Percentiles rank a stretch among this genome's conserved stretches.
These are phyloP conservation scores for Meira miltonrushii DNA, from an alignment of 1,284 basidiomycete genomes.

Conservation along the genomic window DNA sequence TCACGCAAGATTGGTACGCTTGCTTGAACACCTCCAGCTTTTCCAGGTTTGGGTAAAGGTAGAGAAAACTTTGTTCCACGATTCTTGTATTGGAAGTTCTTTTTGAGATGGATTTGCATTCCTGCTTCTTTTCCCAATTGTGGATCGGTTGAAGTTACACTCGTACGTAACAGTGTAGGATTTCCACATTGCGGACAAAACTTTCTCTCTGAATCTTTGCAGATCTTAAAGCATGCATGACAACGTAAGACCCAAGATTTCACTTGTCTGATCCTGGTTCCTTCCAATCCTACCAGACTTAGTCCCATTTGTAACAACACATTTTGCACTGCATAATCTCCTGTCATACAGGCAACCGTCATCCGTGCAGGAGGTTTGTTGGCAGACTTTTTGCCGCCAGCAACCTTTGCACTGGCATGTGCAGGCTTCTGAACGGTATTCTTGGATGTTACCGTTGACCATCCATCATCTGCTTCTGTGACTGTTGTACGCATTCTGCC, in stretches of 20 bases:
- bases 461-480: constrained; percentile 35
- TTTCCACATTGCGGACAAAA: constrained; percentile 98
- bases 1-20: constrained; percentile 41
- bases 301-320: constrained; percentile 92
- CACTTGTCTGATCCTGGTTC: constrained; percentile 80
- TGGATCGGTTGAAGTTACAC: constrained; percentile 58
- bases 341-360: constrained; percentile 64
- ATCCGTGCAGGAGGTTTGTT: constrained; percentile 16
- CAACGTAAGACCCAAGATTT: constrained; percentile 95
- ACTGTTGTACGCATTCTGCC: constrained; percentile 56
- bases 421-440: neutral
- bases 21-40: constrained; percentile 15
- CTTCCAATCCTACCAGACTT: constrained; percentile 82
- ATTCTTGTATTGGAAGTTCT: constrained; percentile 76
- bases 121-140: constrained; percentile 17
- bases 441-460: neutral
- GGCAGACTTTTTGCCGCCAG: constrained; percentile 5
- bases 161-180: constrained; percentile 80
- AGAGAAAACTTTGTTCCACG: constrained; percentile 92
- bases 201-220: constrained; percentile 88
- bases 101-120: constrained; percentile 46
- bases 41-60: constrained; percentile 79
- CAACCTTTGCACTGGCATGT: neutral
- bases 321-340: constrained; percentile 99
- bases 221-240: constrained; percentile 98